Evolutionary conservation across 352 stramenopile species (phyloP).

Genomic region (Pythium utonaiense): DNA sequence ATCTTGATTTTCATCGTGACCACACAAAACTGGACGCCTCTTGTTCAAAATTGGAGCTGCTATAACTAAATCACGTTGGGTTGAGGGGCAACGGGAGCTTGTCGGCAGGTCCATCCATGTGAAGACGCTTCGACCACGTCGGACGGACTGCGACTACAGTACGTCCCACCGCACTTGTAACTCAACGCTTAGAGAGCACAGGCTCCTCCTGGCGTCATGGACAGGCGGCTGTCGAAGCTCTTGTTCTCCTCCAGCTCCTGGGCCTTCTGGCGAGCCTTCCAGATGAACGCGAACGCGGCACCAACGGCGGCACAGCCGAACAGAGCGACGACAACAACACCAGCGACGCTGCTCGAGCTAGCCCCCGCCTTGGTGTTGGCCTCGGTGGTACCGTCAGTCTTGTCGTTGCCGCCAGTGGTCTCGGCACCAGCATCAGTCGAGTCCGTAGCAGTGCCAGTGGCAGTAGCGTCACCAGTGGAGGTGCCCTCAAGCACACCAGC

Average conservation of each 20-base stretch:
- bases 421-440: background rate
- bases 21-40: constrained; percentile 3
- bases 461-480: background rate
- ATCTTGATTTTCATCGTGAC: background rate
- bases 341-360: constrained; percentile 18
- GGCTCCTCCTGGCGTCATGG: constrained; percentile 50
- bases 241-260: constrained; percentile 53
- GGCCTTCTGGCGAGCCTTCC: constrained; percentile 67
- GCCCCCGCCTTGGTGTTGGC: constrained; percentile 38
- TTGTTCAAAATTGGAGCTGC: constrained; percentile 12
- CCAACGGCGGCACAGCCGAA: constrained; percentile 39
- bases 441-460: background rate
- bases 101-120: constrained; percentile 6
- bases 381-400: constrained; percentile 13
- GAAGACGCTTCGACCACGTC: constrained; percentile 24
- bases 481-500: constrained; percentile 13
- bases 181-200: constrained; percentile 41
- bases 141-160: constrained; percentile 6
- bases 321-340: constrained; percentile 28
- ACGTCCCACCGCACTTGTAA: constrained; percentile 3
- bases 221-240: constrained; percentile 33
- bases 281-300: constrained; percentile 74
- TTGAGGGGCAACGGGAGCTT: background rate
- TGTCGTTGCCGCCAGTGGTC: constrained; percentile 2
- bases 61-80: constrained; percentile 24